Percentiles rank a stretch among this genome's conserved stretches.
These are phyloP conservation scores for Penicillium canariense DNA, from an alignment of 495 filamentous ascomycete genomes.

Conservation along the genomic window DNA sequence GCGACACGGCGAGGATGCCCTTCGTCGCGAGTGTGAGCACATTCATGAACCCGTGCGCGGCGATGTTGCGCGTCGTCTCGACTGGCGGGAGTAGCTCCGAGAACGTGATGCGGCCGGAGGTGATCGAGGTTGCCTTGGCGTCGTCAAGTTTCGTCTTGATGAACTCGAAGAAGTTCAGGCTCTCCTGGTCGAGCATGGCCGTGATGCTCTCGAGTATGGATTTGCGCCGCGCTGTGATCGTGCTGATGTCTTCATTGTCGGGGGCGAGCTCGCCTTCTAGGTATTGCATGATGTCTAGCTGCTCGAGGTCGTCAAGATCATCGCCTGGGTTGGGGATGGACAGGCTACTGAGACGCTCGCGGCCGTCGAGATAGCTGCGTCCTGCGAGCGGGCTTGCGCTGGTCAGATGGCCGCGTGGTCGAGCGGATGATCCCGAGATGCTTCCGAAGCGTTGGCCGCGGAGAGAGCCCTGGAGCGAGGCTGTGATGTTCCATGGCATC, in stretches of 20 bases:
- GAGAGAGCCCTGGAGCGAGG: constrained; percentile 57
- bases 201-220: constrained; percentile 39
- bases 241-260: constrained; percentile 46
- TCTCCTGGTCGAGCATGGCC: constrained; percentile 56
- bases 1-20: constrained; percentile 38
- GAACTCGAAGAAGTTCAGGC: constrained; percentile 59
- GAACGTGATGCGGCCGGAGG: constrained; percentile 44
- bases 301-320: constrained; percentile 40
- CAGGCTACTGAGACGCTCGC: constrained; percentile 34
- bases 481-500: constrained; percentile 71
- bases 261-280: constrained; percentile 31
- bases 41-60: constrained; percentile 73
- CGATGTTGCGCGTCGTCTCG: constrained; percentile 55
- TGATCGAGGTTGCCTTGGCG: background rate
- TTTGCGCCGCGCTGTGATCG: constrained; percentile 36
- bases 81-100: constrained; percentile 56
- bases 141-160: constrained; percentile 32
- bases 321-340: constrained; percentile 35
- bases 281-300: constrained; percentile 30
- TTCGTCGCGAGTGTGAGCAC: constrained; percentile 68
- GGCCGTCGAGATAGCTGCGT: constrained; percentile 45
- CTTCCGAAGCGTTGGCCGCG: constrained; percentile 49
- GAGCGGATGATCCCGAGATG: constrained; percentile 50
- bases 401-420: constrained; percentile 48
- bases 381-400: constrained; percentile 61